Conservation (phyloP, 225 moss, liverwort and hornwort genomes). For the Marchantia paleacea region DNA sequence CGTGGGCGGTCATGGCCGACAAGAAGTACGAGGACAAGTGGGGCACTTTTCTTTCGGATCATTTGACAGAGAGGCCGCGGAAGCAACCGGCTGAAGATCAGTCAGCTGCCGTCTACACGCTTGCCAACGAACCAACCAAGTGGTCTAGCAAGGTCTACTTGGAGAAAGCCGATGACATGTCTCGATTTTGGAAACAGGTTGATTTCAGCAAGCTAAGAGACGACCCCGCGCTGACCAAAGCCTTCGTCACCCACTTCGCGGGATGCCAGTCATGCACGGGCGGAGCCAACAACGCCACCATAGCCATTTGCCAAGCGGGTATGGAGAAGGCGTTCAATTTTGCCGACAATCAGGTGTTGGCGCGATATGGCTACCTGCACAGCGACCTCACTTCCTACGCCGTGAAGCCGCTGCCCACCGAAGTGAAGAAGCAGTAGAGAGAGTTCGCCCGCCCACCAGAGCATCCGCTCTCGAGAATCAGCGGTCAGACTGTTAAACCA, state of each 20-base stretch:
- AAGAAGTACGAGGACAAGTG: slow-evolving; percentile 23
- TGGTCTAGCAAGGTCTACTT: slow-evolving; percentile 53
- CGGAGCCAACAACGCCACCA: slow-evolving; percentile 24
- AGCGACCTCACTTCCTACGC: slow-evolving; percentile 30
- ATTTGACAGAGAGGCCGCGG: slow-evolving; percentile 21
- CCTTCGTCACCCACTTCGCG: slow-evolving; percentile 59
- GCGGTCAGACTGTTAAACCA: slow-evolving; percentile 9
- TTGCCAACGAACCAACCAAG: slow-evolving; percentile 48
- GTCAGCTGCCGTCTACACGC: slow-evolving; percentile 50
- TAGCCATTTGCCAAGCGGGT: slow-evolving; percentile 36
- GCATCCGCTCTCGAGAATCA: slow-evolving; percentile 9
- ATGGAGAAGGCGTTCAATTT: slow-evolving; percentile 56
- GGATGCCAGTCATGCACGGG: slow-evolving; percentile 61
- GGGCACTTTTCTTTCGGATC: slow-evolving; percentile 24
- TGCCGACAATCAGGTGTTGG: slow-evolving; percentile 59
- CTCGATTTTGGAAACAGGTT: slow-evolving; percentile 48
- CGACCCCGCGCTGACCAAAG: slow-evolving; percentile 36
- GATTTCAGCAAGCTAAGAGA: slow-evolving; percentile 25
- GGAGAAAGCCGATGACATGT: slow-evolving; percentile 48
- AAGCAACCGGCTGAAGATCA: slow-evolving; percentile 54
- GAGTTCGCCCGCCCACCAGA: not conserved
- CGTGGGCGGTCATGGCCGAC: slow-evolving; percentile 53
- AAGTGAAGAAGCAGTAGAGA: slow-evolving; percentile 11
- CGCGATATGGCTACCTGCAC: slow-evolving; percentile 42
- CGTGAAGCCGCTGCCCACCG: slow-evolving; percentile 32